phyloP scores from a whole-genome alignment of 495 filamentous ascomycete species.

The Neurospora sp. region DNA sequence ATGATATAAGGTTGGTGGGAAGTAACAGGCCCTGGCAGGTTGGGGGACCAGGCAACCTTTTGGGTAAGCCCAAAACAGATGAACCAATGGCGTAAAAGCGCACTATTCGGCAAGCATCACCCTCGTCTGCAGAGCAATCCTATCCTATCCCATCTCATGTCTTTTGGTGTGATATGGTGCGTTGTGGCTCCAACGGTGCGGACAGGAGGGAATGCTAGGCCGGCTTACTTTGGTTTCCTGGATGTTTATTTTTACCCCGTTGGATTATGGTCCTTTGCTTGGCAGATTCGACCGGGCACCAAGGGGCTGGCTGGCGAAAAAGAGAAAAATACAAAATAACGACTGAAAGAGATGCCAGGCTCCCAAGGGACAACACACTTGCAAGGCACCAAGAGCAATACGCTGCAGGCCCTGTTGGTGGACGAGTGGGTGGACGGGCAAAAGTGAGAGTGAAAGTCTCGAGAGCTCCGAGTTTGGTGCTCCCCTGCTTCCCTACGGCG shows the following conservation, averaged over 20 bases:
- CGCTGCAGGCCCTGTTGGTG: background rate
- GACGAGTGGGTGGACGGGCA: background rate
- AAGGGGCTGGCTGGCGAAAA: background rate
- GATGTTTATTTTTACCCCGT: background rate
- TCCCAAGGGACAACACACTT: background rate
- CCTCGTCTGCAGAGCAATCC: background rate
- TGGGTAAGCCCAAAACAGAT: conserved; percentile 3
- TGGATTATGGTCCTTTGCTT: background rate
- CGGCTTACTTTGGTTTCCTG: background rate
- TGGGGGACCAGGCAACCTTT: background rate
- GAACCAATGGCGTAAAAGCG: conserved; percentile 10
- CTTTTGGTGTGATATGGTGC: no score
- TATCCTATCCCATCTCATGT: background rate
- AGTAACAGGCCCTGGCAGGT: background rate
- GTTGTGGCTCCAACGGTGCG: background rate
- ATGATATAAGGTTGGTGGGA: conserved; percentile 19
- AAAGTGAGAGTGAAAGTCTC: background rate
- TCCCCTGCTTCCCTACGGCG: background rate
- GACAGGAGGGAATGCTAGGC: background rate
- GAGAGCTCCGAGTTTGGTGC: background rate
- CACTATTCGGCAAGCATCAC: conserved; percentile 7
- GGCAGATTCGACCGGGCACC: background rate
- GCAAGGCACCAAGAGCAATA: background rate
- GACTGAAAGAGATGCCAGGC: background rate
- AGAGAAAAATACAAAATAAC: background rate